Base-by-base conservation (phyloP, 2,329 filamentous ascomycete species). In the Colletotrichum horii region DNA sequence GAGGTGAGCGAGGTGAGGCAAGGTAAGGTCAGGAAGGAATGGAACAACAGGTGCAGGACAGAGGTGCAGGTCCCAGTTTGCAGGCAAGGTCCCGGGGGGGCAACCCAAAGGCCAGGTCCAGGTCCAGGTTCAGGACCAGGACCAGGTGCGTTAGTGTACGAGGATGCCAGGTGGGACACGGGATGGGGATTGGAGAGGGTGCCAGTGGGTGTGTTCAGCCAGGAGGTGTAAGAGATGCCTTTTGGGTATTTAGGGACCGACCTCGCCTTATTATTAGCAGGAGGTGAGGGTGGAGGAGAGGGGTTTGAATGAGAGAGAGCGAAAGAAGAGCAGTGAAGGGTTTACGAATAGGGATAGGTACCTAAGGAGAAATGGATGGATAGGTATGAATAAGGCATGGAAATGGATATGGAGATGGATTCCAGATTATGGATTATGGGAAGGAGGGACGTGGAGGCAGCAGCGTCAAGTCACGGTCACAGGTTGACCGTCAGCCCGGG, bases 371-470 rank as follows among this genome's bases (percentile, higher is more conserved):
- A n/a, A 48, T 19, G n/a, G 14, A 52, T 22, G 43, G 34, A 52
- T 52, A n/a, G 43, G 14, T 52, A 52, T 52, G 43, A 52, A 52
- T 52, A 22, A 52, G 6, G 19, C 14, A 60, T 34, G 61, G 15
- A 26, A 34, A 38, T 26, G 61, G 30, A 34, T 26, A 24, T 43
- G 16, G n/a, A 26, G 32, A 65, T 38, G 9, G 66, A 62, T 61
- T 68, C 34, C 22, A 30, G 69, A 60, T 38, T 26, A 58, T 43
- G 36, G 16, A 43, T 36, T 58, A 28, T 22, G 34, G 52, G 15
- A 48, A 62, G 58, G 58, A 62, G 58, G 58, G 58, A 62, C 58
- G 30, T 62, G 56, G 71, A 71, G 58, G 58, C 71, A 74, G 60
- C 66, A 71, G 66, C 43, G 67, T 71, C 55, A 55, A 43, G 30